These are phyloP conservation scores for Histomonas meleagridis DNA, from an alignment of 208 protist species.

Conservation along the genomic window DNA sequence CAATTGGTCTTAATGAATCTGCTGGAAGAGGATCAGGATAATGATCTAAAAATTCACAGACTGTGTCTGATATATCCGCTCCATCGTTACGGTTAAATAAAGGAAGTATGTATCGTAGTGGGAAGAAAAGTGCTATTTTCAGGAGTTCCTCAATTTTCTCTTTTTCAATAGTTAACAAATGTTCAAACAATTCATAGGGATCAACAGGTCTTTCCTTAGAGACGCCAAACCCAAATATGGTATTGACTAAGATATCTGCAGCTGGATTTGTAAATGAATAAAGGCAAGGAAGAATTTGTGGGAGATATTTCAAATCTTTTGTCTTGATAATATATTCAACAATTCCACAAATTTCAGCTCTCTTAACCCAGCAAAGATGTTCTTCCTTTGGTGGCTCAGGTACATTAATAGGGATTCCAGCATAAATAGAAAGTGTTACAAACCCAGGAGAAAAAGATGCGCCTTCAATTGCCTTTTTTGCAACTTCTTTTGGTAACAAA, in stretches of 20 bases:
- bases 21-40: background rate
- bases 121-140: background rate
- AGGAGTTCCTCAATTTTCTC: background rate
- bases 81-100: background rate
- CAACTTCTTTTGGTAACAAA: background rate
- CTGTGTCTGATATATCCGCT: background rate
- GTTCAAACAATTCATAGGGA: background rate
- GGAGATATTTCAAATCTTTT: background rate
- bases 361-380: background rate
- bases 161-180: background rate
- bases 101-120: background rate
- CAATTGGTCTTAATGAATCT: background rate
- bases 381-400: background rate
- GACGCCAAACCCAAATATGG: background rate
- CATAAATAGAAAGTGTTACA: background rate
- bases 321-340: background rate
- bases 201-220: background rate
- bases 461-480: background rate
- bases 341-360: background rate
- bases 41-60: background rate
- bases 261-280: background rate
- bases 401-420: no score
- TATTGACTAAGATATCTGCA: background rate
- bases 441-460: background rate
- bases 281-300: background rate